phyloP scores from a whole-genome alignment of 768 basidiomycete genomes.

The Lentinula sp. region DNA sequence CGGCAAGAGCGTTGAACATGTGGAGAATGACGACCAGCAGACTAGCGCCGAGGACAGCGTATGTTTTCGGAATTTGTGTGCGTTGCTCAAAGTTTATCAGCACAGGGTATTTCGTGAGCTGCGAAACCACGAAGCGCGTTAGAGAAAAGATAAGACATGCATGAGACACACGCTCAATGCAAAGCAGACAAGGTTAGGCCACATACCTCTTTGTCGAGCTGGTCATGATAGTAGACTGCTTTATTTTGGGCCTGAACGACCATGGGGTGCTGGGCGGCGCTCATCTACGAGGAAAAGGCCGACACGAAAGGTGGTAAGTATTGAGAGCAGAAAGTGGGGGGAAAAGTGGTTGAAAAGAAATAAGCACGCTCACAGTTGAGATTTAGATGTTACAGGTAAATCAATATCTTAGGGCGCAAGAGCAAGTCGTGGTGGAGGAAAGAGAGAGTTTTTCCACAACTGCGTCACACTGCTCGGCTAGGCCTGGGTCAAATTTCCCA shows the following conservation, averaged over 20 bases:
- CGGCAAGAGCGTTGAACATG: slow-evolving; percentile 86
- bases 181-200: not conserved
- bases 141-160: slow-evolving; percentile 2
- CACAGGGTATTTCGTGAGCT: slow-evolving; percentile 84
- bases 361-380: slow-evolving; percentile 3
- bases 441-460: not conserved
- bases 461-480: not conserved
- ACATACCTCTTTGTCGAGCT: slow-evolving; percentile 96
- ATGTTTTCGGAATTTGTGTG: slow-evolving; percentile 91
- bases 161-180: slow-evolving; percentile 5
- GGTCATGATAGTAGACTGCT: slow-evolving; percentile 72
- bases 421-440: slow-evolving; percentile 1
- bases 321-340: not conserved
- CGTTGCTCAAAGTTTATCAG: slow-evolving; percentile 81
- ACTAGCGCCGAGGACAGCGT: slow-evolving; percentile 72
- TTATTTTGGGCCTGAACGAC: slow-evolving; percentile 81
- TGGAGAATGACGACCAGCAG: slow-evolving; percentile 67
- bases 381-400: not conserved
- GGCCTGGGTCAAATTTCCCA: not conserved
- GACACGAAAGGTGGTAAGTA: not conserved
- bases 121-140: slow-evolving; percentile 10
- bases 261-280: slow-evolving; percentile 78
- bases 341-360: not conserved
- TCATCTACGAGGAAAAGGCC: slow-evolving; percentile 43
- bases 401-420: not conserved